Conservation (phyloP, 306 rosid genomes). For the Datisca glomerata region DNA sequence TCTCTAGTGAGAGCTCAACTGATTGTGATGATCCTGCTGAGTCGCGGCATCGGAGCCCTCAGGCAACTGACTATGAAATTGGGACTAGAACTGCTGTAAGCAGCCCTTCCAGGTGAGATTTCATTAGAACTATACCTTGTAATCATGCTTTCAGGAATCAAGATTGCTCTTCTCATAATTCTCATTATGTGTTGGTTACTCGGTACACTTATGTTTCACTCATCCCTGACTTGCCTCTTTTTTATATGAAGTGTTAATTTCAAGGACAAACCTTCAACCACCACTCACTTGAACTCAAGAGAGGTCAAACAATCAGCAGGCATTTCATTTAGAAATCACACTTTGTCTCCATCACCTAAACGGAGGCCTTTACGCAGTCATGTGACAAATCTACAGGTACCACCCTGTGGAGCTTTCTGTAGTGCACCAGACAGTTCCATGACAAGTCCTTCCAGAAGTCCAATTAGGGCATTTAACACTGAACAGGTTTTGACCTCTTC, state of each 20-base stretch:
- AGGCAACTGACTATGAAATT: slow-evolving; percentile 51
- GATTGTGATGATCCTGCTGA: slow-evolving; percentile 76
- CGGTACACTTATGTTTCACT: slow-evolving; percentile 16
- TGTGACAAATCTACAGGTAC: slow-evolving; percentile 82
- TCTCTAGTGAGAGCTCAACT: slow-evolving; percentile 58
- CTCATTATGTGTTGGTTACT: slow-evolving; percentile 3
- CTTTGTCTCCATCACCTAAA: slow-evolving; percentile 55
- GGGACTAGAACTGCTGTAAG: slow-evolving; percentile 58
- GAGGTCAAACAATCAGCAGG: slow-evolving; percentile 43
- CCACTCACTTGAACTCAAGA: slow-evolving; percentile 36
- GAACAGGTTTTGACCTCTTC: slow-evolving; percentile 46
- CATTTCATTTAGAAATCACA: slow-evolving; percentile 38
- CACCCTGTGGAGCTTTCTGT: slow-evolving; percentile 65
- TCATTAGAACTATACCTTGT: background rate
- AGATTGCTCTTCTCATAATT: slow-evolving; percentile 1
- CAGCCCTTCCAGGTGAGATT: slow-evolving; percentile 76
- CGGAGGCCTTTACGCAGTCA: slow-evolving; percentile 67
- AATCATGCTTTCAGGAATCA: background rate
- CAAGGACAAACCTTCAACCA: slow-evolving; percentile 54
- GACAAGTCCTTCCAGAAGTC: slow-evolving; percentile 75
- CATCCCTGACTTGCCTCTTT: slow-evolving; percentile 21
- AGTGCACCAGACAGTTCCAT: slow-evolving; percentile 86
- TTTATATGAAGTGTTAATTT: slow-evolving; percentile 42
- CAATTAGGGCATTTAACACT: slow-evolving; percentile 39
- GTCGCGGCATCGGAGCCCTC: slow-evolving; percentile 63